A percentile compares a stretch with the other conserved stretches of the same genome.
phyloP scores from a whole-genome alignment of 495 filamentous ascomycete genomes.

The Podospora fimiseda region DNA sequence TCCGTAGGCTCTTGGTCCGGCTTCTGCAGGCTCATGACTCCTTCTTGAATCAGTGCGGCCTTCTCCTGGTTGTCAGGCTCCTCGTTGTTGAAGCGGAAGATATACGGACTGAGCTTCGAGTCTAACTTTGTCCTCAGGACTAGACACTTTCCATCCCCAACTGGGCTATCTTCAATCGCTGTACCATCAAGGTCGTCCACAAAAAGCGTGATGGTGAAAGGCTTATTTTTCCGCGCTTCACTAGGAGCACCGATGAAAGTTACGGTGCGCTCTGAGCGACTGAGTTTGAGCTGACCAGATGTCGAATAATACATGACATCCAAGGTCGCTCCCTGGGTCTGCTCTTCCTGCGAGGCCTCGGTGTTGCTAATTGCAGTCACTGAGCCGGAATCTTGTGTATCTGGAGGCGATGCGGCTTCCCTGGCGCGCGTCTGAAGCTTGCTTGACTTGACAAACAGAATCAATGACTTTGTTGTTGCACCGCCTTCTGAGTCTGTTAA shows the following conservation, averaged over 20 bases:
- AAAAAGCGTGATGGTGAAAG: conserved; percentile 15
- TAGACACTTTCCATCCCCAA: conserved; percentile 11
- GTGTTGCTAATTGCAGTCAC: background rate
- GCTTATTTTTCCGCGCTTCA: conserved; percentile 5
- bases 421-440: background rate
- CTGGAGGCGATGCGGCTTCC: background rate
- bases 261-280: background rate
- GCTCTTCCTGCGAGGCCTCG: background rate
- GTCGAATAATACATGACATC: conserved; percentile 14
- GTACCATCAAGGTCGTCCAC: conserved; percentile 15
- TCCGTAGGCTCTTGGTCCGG: conserved; percentile 1
- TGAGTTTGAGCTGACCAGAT: conserved; percentile 14
- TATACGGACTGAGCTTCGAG: conserved; percentile 2
- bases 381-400: background rate
- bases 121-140: conserved; percentile 1
- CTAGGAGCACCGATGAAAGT: conserved; percentile 7
- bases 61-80: conserved; percentile 3
- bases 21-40: no score
- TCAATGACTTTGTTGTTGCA: conserved; percentile 23
- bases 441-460: conserved; percentile 29
- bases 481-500: conserved; percentile 16
- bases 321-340: conserved; percentile 5
- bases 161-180: conserved; percentile 1
- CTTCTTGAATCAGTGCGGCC: conserved; percentile 11
- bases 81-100: conserved; percentile 16